phyloP scores from a whole-genome alignment of 2,329 filamentous ascomycete species.

The Fusarium haematococcum region DNA sequence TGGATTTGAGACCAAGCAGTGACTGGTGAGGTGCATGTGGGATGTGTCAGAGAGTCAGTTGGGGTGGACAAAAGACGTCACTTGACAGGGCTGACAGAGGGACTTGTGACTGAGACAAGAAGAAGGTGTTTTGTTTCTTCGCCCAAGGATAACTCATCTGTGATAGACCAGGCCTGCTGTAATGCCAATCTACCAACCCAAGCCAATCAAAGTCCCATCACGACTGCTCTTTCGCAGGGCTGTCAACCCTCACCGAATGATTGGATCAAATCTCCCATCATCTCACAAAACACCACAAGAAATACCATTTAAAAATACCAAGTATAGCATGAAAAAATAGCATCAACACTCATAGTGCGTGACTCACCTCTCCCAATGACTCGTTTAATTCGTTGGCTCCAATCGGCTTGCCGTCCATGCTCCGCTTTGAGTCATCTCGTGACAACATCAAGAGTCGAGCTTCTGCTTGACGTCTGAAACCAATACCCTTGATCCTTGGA shows the following conservation, averaged over 20 bases:
- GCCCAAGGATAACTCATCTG: not conserved
- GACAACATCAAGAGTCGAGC: not conserved
- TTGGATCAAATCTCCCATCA: not conserved
- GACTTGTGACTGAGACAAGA: not conserved
- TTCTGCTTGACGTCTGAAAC: not conserved
- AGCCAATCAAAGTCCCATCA: not conserved
- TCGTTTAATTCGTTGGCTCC: not conserved
- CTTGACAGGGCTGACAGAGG: not conserved
- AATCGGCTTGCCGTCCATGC: not conserved
- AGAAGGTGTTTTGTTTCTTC: not conserved
- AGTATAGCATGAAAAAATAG: not conserved
- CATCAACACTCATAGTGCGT: not conserved
- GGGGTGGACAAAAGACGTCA: not conserved
- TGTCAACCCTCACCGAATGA: not conserved
- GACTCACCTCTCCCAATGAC: not conserved
- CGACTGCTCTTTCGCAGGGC: not conserved
- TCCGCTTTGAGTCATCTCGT: not conserved
- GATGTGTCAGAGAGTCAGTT: not conserved
- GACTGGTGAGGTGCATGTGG: not conserved
- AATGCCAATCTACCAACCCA: not conserved
- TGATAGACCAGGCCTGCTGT: not conserved
- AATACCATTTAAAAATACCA: not conserved
- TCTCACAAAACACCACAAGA: not conserved
- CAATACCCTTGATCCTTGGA: not conserved
- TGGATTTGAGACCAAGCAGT: not conserved